phyloP scores from a whole-genome alignment of 768 basidiomycete genomes.

The Lepiota venenata region DNA sequence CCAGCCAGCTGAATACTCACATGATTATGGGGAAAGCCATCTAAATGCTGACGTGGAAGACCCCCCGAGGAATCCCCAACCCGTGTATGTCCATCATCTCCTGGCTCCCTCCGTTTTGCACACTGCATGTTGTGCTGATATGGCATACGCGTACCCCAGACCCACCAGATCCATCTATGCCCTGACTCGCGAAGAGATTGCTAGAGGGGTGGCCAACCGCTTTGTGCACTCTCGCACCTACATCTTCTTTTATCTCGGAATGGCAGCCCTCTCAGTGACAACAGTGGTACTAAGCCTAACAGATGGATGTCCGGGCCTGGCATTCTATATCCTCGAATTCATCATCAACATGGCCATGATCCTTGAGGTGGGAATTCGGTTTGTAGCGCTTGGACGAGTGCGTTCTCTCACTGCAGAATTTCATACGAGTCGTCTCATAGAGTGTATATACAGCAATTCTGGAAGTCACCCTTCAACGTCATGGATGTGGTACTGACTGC shows the following conservation, averaged over 20 bases:
- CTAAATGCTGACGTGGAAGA: constrained; percentile 23
- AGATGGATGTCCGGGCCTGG: constrained; percentile 81
- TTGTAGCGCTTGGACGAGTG: constrained; percentile 92
- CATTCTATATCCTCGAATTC: constrained; percentile 88
- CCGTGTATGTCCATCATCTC: constrained; percentile 22
- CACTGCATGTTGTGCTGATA: constrained; percentile 16
- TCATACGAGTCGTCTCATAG: constrained; percentile 1
- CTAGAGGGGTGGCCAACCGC: constrained; percentile 82
- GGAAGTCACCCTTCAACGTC: constrained; percentile 90
- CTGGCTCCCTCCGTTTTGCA: constrained; percentile 8
- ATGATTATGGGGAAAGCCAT: constrained; percentile 31
- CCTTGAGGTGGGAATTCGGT: constrained; percentile 85
- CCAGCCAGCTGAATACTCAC: constrained; percentile 29
- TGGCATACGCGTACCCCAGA: constrained; percentile 32
- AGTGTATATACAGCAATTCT: constrained; percentile 72
- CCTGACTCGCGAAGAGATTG: constrained; percentile 78
- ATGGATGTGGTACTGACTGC: constrained; percentile 85
- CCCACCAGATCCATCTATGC: constrained; percentile 81
- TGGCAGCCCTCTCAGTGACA: constrained; percentile 84
- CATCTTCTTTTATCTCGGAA: constrained; percentile 83
- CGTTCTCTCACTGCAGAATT: constrained; percentile 25
- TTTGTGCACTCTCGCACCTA: constrained; percentile 88
- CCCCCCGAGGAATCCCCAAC: constrained; percentile 13
- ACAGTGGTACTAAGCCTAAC: constrained; percentile 82
- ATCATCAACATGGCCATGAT: constrained; percentile 93